A percentile compares a stretch with the other conserved stretches of the same genome.
phyloP scores from a whole-genome alignment of 176 grass and related monocot genomes.

The Avena insularis region DNA sequence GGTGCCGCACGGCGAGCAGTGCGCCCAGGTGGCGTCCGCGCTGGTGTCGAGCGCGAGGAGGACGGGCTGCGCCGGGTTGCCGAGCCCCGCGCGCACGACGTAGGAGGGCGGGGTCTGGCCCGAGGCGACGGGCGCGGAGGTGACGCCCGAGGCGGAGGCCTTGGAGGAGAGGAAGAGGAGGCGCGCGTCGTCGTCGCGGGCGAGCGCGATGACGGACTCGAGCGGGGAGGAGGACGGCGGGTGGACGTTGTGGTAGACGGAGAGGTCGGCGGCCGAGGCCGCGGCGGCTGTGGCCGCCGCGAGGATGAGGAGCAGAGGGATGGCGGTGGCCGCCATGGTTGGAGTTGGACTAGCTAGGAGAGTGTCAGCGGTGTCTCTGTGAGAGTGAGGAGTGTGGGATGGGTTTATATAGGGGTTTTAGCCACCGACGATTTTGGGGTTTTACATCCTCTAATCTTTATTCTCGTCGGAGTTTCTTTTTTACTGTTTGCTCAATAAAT shows the following conservation, averaged over 20 bases:
- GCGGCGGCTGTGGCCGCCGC: too few species aligned
- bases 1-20: slow-evolving; percentile 81
- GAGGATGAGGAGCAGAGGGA: too few species aligned
- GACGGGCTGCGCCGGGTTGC: slow-evolving; percentile 67
- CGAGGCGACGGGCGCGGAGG: slow-evolving; percentile 81
- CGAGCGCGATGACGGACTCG: slow-evolving; percentile 68
- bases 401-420: not conserved
- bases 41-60: slow-evolving; percentile 91
- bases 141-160: slow-evolving; percentile 43
- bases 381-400: too few species aligned
- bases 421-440: not conserved
- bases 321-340: too few species aligned
- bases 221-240: slow-evolving; percentile 65
- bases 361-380: too few species aligned
- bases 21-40: slow-evolving; percentile 86
- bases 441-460: not conserved
- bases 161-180: slow-evolving; percentile 77
- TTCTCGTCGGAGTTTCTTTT: too few species aligned
- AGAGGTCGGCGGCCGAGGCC: slow-evolving; percentile 41
- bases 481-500: too few species aligned
- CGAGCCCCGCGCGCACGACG: slow-evolving; percentile 74
- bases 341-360: too few species aligned
- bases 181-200: slow-evolving; percentile 69
- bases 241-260: slow-evolving; percentile 70
- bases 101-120: slow-evolving; percentile 89